Evolutionary conservation across 2,329 filamentous ascomycete genomes (phyloP).

Genomic region (Sporothrix dimorphospora): DNA sequence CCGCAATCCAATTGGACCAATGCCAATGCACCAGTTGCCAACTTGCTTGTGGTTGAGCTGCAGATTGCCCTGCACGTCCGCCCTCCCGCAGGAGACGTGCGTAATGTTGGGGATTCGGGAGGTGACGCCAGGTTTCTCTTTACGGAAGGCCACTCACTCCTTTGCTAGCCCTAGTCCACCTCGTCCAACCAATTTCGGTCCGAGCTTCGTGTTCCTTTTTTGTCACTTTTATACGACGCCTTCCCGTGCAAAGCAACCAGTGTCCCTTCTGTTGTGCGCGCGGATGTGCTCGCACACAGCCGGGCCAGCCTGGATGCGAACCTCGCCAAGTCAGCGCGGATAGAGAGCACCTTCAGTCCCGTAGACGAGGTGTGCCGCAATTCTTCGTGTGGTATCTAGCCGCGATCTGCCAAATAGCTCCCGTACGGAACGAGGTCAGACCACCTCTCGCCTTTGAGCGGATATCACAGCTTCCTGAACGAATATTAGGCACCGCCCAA

Average conservation of each 20-base stretch:
- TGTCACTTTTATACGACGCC: background rate
- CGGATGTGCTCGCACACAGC: background rate
- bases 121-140: background rate
- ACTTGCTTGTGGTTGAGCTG: slow-evolving; percentile 10
- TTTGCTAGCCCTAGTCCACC: background rate
- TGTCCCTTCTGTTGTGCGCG: background rate
- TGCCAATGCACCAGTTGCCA: slow-evolving; percentile 10
- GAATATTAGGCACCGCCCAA: background rate
- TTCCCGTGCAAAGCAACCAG: background rate
- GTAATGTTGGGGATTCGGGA: slow-evolving; percentile 13
- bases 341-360: background rate
- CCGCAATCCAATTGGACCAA: slow-evolving; percentile 16
- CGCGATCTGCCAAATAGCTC: slow-evolving; percentile 8
- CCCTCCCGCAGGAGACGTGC: slow-evolving; percentile 14
- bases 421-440: background rate
- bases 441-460: background rate
- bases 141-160: background rate
- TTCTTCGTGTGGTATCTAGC: background rate
- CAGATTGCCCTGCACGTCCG: background rate
- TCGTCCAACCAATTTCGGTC: background rate
- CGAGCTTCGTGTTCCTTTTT: background rate
- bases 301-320: background rate
- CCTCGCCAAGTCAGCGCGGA: background rate
- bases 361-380: background rate
- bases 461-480: background rate